Percentiles rank a stretch among this genome's conserved stretches.
Conservation (phyloP, 2,329 filamentous ascomycete species). For the Fusarium denticulatum region DNA sequence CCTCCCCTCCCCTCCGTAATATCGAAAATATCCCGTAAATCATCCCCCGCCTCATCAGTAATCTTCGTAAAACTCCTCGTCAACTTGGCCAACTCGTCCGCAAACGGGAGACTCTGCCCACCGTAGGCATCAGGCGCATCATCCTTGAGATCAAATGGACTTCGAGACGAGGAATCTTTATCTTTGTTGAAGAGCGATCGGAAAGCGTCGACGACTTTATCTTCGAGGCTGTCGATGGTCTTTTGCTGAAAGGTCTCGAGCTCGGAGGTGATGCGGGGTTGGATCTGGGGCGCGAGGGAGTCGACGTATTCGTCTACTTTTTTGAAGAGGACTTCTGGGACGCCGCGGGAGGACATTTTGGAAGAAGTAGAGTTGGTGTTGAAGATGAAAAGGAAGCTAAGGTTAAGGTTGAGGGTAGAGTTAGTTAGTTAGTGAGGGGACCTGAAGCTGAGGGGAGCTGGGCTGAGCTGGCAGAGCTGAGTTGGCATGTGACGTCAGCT, state of each 20-base stretch:
- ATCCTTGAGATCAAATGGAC: conserved; percentile 45
- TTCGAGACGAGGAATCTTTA: conserved; percentile 32
- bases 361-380: neutral
- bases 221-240: conserved; percentile 57
- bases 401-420: neutral
- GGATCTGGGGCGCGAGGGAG: conserved; percentile 57
- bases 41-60: conserved; percentile 54
- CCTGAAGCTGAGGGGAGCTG: conserved; percentile 7
- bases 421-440: neutral
- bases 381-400: neutral
- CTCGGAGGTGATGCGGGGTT: conserved; percentile 57
- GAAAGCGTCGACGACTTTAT: conserved; percentile 57
- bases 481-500: conserved; percentile 27
- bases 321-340: conserved; percentile 55
- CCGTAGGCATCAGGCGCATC: conserved; percentile 54
- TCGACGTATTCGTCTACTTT: conserved; percentile 59
- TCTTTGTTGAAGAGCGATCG: conserved; percentile 55
- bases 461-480: conserved; percentile 14
- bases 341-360: conserved; percentile 50
- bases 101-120: conserved; percentile 55
- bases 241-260: conserved; percentile 56
- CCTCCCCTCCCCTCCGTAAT: conserved; percentile 49
- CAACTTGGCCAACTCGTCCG: conserved; percentile 55
- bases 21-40: conserved; percentile 56
- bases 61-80: conserved; percentile 54